Percentiles rank a stretch among this genome's conserved stretches.
phyloP scores from a whole-genome alignment of 176 grass and related monocot species.

The Saccharum officinarum region DNA sequence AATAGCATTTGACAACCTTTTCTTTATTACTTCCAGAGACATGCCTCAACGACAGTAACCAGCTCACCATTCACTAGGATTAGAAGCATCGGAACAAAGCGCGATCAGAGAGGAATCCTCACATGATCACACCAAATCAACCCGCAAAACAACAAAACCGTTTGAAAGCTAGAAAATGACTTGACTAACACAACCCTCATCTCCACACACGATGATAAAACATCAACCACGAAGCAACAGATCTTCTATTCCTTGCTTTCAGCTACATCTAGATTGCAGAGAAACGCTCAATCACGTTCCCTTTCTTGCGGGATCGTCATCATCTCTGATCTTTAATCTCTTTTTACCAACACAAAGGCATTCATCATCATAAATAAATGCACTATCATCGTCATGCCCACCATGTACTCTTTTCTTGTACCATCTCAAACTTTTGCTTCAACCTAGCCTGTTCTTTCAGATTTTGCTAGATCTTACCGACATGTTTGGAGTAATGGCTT shows the following conservation, averaged over 20 bases:
- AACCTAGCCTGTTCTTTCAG: constrained; percentile 35
- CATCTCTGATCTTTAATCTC: neutral
- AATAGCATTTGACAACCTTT: neutral
- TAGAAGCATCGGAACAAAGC: constrained; percentile 5
- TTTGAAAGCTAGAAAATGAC: constrained; percentile 15
- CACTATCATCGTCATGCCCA: constrained; percentile 15
- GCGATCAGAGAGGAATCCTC: neutral
- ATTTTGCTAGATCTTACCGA: constrained; percentile 42
- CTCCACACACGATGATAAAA: neutral
- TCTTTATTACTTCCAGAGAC: neutral
- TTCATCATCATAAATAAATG: constrained; percentile 26
- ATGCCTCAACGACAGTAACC: neutral
- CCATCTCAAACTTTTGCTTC: constrained; percentile 38
- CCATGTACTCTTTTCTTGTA: constrained; percentile 14
- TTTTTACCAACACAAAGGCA: constrained; percentile 22
- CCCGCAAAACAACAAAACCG: neutral
- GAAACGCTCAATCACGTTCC: constrained; percentile 9
- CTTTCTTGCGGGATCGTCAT: neutral
- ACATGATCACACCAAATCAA: constrained; percentile 25
- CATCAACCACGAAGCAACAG: neutral
- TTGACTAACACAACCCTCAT: constrained; percentile 13
- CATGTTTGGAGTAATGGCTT: constrained; percentile 28
- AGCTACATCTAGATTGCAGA: constrained; percentile 18
- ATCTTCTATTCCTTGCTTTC: constrained; percentile 6
- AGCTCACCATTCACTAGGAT: neutral